Base-by-base conservation (phyloP, 345 rosid species). In the Pugionium dolabratum region DNA sequence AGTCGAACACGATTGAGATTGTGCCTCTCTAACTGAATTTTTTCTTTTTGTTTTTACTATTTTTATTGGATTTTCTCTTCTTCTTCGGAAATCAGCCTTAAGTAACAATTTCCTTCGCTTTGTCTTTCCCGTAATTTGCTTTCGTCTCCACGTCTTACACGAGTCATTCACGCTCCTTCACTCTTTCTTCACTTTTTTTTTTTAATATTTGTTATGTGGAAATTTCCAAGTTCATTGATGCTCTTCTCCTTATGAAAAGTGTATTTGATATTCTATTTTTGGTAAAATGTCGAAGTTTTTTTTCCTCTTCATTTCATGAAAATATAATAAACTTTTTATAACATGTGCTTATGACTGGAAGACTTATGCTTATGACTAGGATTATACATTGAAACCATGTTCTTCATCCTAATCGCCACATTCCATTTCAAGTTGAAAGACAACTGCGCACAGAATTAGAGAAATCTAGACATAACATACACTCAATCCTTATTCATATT, bases 101-200 rank as follows among this genome's bases (percentile, higher is more conserved):
- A 37, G 45, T 60, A 57, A 45, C 29, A 53, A 50, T 5, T 11
- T 6, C 39, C 7, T 63, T 50, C 4, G 33, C 26, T 36, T 62
- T 46, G 31, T 33, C 4, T 56, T 63, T 52, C 2, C 66, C 66
- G 48, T 58, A 43, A 58, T 18, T 63, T 47, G 58, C 70, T 62
- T 37, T 3, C 9, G 7, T 25, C 34, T 62, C 18, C 18, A 18
- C 18, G 18, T 18, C 18, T 18, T 18, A 18, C 18, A 18, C 18
- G 18, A 64, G 70, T 49, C 10, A 33, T 48, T 71, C 9, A 71
- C 59, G 75, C 65, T 71, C 59, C 2, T 65, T 65, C 76, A 50
- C 76, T 57, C 53, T 37, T 4, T 50, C 29, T n/a, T 51, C 35
- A 30, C 35, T 28, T 4, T 8, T n/a, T n/a, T n/a, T 46, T 42